Evolutionary conservation across 768 basidiomycete genomes (phyloP), one percentile per base, ranked within the genome.

Genomic region (Boletus bicolor): DNA sequence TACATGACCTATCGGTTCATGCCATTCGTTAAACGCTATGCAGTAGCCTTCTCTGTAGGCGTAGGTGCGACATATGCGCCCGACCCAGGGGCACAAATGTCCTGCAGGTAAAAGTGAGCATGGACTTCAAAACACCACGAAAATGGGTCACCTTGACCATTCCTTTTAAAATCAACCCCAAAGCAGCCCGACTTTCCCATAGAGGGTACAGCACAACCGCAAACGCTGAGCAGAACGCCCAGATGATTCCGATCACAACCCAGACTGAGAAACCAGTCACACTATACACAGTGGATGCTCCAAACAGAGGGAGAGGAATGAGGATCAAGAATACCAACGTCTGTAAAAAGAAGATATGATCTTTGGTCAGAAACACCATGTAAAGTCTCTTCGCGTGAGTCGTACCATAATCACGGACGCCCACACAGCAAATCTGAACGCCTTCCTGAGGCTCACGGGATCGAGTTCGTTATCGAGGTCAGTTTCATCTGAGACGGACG

Each of bases 251-350:
- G 53, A 95, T 75, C 42, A 82, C 73, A 8, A 96, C 87, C 93
- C 93, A 97, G 0, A 81, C 87, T 0, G 83, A 81, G 54, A 92
- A 77, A 6, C 88, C 89, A 10, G 72, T 61, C 39, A 81, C 76
- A 24, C 80, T 78, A 57, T 83, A 93, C 24, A 93, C 73, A 32
- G 89, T 87, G 41, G 81, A 79, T 0, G 91, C 85, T 68, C 89
- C 90, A 78, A 96, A 96, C 8, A 95, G 77, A 3, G 93, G 93
- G 2, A 97, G 72, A 0, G 93, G 95, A 51, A 97, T 83, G 52
- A 92, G 51, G 61, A 93, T 72, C 61, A 91, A 78, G 64, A 91
- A 73, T 6, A 91, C 65, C 30, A 87, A 45, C 49, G 82, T 77
- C 86, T 83, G 61, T 12, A 46, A 51, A 26, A 48, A 26, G 6